These are phyloP conservation scores for Meripilus lineatus DNA, from an alignment of 1,284 basidiomycete species.

Conservation along the genomic window DNA sequence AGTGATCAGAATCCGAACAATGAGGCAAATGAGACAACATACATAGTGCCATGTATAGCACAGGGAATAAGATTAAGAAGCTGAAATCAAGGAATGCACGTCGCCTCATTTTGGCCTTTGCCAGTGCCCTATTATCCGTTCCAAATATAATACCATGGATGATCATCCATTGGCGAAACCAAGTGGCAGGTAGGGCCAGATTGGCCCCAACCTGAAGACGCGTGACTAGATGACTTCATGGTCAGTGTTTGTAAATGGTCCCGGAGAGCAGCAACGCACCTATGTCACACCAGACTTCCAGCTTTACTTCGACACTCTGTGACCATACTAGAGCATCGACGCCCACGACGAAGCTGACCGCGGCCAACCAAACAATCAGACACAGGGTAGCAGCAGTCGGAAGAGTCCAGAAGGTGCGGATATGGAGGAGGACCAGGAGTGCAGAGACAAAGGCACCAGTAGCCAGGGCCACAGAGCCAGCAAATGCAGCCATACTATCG, in stretches of 20 bases:
- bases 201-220: slow-evolving; percentile 29
- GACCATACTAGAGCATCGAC: slow-evolving; percentile 58
- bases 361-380: slow-evolving; percentile 53
- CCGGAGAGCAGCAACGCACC: slow-evolving; percentile 31
- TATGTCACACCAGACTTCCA: slow-evolving; percentile 66
- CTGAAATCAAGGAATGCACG: slow-evolving; percentile 22
- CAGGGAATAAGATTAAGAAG: slow-evolving; percentile 25
- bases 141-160: slow-evolving; percentile 18
- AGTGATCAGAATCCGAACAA: not conserved
- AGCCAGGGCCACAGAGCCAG: not conserved
- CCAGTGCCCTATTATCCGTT: slow-evolving; percentile 11
- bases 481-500: not conserved
- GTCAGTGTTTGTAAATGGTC: not conserved
- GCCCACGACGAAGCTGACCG: slow-evolving; percentile 45
- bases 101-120: slow-evolving; percentile 18
- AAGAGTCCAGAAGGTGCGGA: slow-evolving; percentile 46
- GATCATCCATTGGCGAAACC: slow-evolving; percentile 26
- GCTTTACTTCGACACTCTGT: slow-evolving; percentile 37
- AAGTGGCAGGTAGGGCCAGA: slow-evolving; percentile 32
- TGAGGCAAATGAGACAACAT: slow-evolving; percentile 5
- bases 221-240: slow-evolving; percentile 23
- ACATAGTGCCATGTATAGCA: slow-evolving; percentile 29
- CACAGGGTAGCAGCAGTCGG: slow-evolving; percentile 57
- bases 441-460: slow-evolving; percentile 31
- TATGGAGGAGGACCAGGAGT: slow-evolving; percentile 32